phyloP scores from a whole-genome alignment of 2,329 filamentous ascomycete genomes.

The Aureobasidium namibiae region DNA sequence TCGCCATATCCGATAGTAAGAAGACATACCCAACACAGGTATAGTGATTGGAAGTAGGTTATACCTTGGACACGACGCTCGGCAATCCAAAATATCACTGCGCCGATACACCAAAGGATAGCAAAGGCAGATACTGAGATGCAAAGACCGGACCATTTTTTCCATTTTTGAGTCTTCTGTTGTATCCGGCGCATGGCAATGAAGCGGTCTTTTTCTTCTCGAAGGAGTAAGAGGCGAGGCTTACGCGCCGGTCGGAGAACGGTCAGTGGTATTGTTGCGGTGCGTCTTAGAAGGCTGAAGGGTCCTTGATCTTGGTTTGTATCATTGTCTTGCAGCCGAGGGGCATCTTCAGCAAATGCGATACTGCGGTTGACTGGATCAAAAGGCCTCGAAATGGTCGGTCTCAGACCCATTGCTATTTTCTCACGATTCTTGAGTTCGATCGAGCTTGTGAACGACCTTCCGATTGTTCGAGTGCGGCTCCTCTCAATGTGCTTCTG shows the following conservation, averaged over 20 bases:
- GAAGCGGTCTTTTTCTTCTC: conserved; percentile 39
- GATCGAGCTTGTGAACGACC: conserved; percentile 45
- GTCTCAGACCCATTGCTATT: conserved; percentile 15
- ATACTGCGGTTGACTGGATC: conserved; percentile 15
- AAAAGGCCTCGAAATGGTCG: conserved; percentile 18
- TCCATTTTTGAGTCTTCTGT: conserved; percentile 51
- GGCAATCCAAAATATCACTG: conserved; percentile 61
- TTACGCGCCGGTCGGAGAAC: conserved; percentile 19
- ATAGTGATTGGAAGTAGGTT: conserved; percentile 73
- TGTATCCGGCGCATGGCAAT: conserved; percentile 66
- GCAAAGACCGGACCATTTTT: conserved; percentile 65
- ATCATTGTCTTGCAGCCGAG: neutral
- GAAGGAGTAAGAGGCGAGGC: conserved; percentile 47
- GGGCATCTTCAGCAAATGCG: conserved; percentile 9
- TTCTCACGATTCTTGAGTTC: conserved; percentile 35
- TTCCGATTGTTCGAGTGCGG: conserved; percentile 46
- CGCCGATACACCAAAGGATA: conserved; percentile 72
- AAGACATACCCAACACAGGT: conserved; percentile 77
- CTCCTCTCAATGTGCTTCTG: conserved; percentile 49
- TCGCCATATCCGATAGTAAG: conserved; percentile 87
- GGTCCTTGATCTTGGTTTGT: neutral
- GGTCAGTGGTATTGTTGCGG: conserved; percentile 16
- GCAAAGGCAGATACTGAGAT: conserved; percentile 62
- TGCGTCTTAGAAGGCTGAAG: conserved; percentile 5
- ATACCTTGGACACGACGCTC: conserved; percentile 48